Evolutionary conservation across 768 basidiomycete species (phyloP), one percentile per base, ranked within the genome.

Genomic region (Rubroboletus pulcherrimus): DNA sequence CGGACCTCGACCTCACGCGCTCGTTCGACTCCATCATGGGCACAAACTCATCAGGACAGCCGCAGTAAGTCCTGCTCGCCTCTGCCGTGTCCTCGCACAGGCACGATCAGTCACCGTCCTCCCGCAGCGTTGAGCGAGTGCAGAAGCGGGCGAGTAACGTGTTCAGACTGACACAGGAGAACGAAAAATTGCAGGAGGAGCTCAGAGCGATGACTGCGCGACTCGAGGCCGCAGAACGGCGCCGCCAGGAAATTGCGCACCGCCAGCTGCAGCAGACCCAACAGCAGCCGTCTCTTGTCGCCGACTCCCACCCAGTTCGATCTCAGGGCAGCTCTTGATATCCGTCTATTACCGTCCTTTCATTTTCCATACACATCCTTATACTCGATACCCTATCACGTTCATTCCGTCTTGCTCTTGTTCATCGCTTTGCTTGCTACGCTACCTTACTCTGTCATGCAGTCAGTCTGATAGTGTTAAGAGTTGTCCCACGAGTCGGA

Each of bases 131-230:
- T 33, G 71, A 75, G 59, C 71, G 69, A 54, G 68, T 80, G 60
- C 75, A 87, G 67, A 91, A 90, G 72, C 83, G 89, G 58, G 84
- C 83, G 40, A 87, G 85, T 63, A 90, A 87, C 70, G 86, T 91
- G 55, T 69, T 88, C 66, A 89, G 86, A 65, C 76, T 92, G 35
- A 78, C 86, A 21, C 78, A 87, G 73, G 89, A 92, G 77, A 87
- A 91, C 69, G 86, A 88, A 69, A 87, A 84, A 70, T 74, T 92
- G 57, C 84, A 86, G 71, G 85, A 80, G 48, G 84, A 90, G 71
- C 78, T 92, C 65, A 83, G 78, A 65, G 86, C 83, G 48, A 86
- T 91, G 85, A 78, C 81, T 19, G 87, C 86, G 58, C 74, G 87
- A 61, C 74, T 91, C 61, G 87, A 89, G 72, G 85, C 85, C 14